Base-by-base conservation (phyloP, 164 flowering plant species). In the Sextonia rubra region DNA sequence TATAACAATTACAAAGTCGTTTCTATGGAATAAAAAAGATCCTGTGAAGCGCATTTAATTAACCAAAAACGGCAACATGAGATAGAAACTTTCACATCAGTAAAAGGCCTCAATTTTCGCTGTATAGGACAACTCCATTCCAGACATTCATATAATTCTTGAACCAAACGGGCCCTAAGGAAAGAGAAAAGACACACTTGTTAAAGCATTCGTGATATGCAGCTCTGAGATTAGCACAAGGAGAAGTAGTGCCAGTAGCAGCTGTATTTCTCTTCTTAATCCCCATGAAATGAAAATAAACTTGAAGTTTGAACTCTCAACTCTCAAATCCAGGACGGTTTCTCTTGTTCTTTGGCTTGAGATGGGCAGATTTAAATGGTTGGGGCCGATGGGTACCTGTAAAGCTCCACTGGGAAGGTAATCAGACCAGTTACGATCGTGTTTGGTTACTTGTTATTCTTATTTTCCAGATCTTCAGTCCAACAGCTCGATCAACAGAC, bases 151-250 rank as follows among this genome's bases (percentile, higher is more conserved):
- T 14, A 64, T 2, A 12, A 23, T 29, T 47, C 8, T 44, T 20
- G 15, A 48, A 61, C 68, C 18, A 37, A 3, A 64, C 68, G 27
- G 61, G 23, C 20, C 3, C 52, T 32, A 4, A 37, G 60, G 47
- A 2, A 25, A 3, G 61, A 64, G 48, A 12, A 8, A 48, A 60
- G 61, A 64, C 18, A 2, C 0, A 88, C 98, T 86, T 85, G 88
- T 91, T 89, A 86, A 93, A 93, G 85, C 98, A 91, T 68, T 82
- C 82, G 74, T 93, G 81, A 73, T 93, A 93, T 55, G 92, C 97
- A 60, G 84, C 77, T 83, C 92, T 84, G 74, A 90, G 93, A 48
- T 84, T 73, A 69, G 92, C 87, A 76, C 98, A 93, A 62, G 98
- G 92, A 1, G 97, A 85, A 25, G 97, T 85, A 30, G 94, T 90